These are phyloP conservation scores for Artomyces pyxidatus DNA, from an alignment of 768 basidiomycete species.

Conservation along the genomic window DNA sequence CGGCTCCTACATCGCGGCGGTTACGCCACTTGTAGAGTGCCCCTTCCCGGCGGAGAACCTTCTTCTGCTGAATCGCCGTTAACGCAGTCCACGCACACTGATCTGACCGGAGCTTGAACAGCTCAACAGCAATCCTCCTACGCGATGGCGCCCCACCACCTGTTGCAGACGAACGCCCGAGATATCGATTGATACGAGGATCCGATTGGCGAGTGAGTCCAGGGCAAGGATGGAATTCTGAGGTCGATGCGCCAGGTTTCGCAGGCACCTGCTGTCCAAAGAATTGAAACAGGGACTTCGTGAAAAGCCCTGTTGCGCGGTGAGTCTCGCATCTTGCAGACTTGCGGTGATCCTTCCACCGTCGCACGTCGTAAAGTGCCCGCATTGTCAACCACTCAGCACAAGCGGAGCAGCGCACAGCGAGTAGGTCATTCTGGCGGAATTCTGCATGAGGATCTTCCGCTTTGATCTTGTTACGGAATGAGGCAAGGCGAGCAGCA, in stretches of 20 bases:
- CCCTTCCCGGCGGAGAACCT: background rate
- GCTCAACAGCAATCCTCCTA: background rate
- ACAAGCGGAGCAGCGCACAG: slow-evolving; percentile 15
- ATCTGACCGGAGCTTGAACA: background rate
- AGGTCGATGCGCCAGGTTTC: too few species aligned
- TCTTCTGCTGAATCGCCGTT: background rate
- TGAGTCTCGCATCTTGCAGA: slow-evolving; percentile 5
- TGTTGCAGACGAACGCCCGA: background rate
- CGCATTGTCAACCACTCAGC: slow-evolving; percentile 15
- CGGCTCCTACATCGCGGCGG: background rate
- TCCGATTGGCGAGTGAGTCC: background rate
- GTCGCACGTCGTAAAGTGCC: slow-evolving; percentile 10
- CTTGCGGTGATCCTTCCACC: slow-evolving; percentile 13
- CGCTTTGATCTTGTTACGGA: background rate
- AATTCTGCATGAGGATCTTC: slow-evolving; percentile 14
- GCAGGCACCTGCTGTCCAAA: background rate
- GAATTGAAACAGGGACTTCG: background rate
- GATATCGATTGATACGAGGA: background rate
- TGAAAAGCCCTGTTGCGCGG: background rate
- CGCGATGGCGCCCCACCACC: background rate
- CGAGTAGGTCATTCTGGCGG: slow-evolving; percentile 4
- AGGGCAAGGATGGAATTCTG: background rate
- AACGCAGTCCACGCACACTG: background rate
- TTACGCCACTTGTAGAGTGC: background rate
- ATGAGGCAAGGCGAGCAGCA: background rate